A percentile compares a stretch with the other conserved stretches of the same genome.
Evolutionary conservation across 2,329 filamentous ascomycete genomes (phyloP).

Genomic region (Fusarium miscanthi): DNA sequence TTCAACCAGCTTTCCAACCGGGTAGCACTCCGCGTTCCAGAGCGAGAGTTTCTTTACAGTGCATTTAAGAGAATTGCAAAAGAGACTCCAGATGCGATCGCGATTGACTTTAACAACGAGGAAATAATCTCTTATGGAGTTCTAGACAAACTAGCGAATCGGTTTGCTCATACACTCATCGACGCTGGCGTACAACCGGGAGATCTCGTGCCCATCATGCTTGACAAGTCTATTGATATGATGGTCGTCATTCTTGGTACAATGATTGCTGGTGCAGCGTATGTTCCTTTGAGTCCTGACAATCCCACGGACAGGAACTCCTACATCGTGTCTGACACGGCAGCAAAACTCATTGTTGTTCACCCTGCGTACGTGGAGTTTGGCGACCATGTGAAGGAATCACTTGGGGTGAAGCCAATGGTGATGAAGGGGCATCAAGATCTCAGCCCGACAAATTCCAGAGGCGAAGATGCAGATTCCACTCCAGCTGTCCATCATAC

Average conservation of each 20-base stretch:
- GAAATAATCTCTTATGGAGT: background rate
- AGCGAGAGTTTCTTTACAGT: background rate
- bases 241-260: slow-evolving; percentile 32
- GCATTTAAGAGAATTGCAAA: slow-evolving; percentile 6
- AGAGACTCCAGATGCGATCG: background rate
- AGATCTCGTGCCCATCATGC: slow-evolving; percentile 13
- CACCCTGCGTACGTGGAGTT: background rate
- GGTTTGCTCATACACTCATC: background rate
- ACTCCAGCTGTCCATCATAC: background rate
- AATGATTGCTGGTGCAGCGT: slow-evolving; percentile 34
- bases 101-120: slow-evolving; percentile 9
- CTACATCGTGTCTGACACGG: slow-evolving; percentile 31
- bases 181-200: background rate
- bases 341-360: slow-evolving; percentile 20
- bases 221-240: slow-evolving; percentile 33
- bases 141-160: background rate
- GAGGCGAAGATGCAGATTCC: background rate
- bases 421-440: background rate
- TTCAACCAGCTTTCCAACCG: slow-evolving; percentile 4
- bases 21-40: background rate
- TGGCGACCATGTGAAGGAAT: background rate
- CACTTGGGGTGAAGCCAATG: background rate
- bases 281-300: slow-evolving; percentile 37
- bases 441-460: background rate
- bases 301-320: slow-evolving; percentile 34